phyloP scores from a whole-genome alignment of 2,329 filamentous ascomycete species.

The Orbilia oligospora region DNA sequence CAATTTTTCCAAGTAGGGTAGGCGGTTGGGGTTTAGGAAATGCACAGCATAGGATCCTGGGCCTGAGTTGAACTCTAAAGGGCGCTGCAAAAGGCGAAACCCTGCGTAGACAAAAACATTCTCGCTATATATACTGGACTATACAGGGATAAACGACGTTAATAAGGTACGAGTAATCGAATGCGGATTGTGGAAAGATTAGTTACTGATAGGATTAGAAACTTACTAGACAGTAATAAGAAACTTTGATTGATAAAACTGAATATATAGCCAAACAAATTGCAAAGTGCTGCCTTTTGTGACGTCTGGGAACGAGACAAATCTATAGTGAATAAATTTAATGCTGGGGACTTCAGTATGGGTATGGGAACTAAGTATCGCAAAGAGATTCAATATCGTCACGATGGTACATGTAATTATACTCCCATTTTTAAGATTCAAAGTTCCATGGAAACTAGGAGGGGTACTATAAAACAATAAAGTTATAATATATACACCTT shows the following conservation, averaged over 20 bases:
- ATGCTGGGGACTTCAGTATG: not conserved
- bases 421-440: slow-evolving; percentile 1
- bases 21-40: slow-evolving; percentile 1
- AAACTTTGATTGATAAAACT: slow-evolving; percentile 4
- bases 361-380: not conserved
- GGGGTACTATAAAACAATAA: not conserved
- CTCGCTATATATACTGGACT: too few relatives aligned
- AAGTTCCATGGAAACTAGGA: slow-evolving; percentile 11
- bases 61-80: not conserved
- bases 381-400: not conserved
- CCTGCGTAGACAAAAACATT: not conserved
- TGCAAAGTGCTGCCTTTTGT: too few relatives aligned
- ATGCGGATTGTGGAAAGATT: not conserved
- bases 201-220: slow-evolving; percentile 1
- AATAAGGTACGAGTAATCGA: not conserved
- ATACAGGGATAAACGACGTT: not conserved
- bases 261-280: too few relatives aligned
- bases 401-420: slow-evolving; percentile 2
- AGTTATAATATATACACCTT: slow-evolving; percentile 7
- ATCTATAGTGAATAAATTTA: not conserved
- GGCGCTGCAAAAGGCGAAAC: not conserved
- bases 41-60: slow-evolving; percentile 4
- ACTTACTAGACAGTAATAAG: slow-evolving; percentile 1
- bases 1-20: slow-evolving; percentile 3
- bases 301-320: too few relatives aligned